A percentile compares a stretch with the other conserved stretches of the same genome.
Evolutionary conservation across 768 basidiomycete species (phyloP).

Genomic region (Crepidotus variabilis): DNA sequence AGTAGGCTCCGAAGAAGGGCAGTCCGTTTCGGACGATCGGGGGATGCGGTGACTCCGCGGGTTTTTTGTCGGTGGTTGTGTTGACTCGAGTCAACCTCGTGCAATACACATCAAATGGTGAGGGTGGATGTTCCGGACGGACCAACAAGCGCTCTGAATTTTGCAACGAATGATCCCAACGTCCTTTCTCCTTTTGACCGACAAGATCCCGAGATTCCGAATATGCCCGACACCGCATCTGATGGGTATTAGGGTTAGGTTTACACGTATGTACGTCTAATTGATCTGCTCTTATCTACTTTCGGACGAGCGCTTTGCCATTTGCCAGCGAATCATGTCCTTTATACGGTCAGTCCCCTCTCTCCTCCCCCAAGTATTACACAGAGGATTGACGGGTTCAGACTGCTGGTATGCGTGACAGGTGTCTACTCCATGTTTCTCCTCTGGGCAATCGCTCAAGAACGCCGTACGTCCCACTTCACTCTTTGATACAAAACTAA

Average conservation of each 20-base stretch:
- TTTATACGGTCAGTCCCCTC: conserved; percentile 8
- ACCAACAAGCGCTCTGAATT: too few relatives aligned
- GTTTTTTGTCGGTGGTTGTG: too few relatives aligned
- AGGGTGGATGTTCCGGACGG: too few relatives aligned
- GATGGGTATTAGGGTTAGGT: conserved; percentile 13
- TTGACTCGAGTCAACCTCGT: too few relatives aligned
- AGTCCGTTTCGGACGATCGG: too few relatives aligned
- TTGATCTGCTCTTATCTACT: conserved; percentile 4
- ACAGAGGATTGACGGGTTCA: conserved; percentile 23
- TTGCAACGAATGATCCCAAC: too few relatives aligned
- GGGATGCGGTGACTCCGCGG: too few relatives aligned
- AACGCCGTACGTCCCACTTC: conserved; percentile 39
- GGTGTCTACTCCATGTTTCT: conserved; percentile 96
- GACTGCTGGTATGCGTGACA: conserved; percentile 70
- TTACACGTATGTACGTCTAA: conserved; percentile 17
- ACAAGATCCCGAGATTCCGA: background rate
- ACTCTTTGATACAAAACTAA: too few relatives aligned
- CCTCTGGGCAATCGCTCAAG: conserved; percentile 91
- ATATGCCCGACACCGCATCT: too few relatives aligned
- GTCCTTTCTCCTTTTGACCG: background rate
- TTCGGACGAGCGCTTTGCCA: conserved; percentile 6
- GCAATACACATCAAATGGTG: too few relatives aligned
- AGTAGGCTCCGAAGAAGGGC: background rate
- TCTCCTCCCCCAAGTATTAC: too few relatives aligned
- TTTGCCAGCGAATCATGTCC: conserved; percentile 6